phyloP scores from a whole-genome alignment of 2,329 filamentous ascomycete genomes.

The Hypocrella siamensis region DNA sequence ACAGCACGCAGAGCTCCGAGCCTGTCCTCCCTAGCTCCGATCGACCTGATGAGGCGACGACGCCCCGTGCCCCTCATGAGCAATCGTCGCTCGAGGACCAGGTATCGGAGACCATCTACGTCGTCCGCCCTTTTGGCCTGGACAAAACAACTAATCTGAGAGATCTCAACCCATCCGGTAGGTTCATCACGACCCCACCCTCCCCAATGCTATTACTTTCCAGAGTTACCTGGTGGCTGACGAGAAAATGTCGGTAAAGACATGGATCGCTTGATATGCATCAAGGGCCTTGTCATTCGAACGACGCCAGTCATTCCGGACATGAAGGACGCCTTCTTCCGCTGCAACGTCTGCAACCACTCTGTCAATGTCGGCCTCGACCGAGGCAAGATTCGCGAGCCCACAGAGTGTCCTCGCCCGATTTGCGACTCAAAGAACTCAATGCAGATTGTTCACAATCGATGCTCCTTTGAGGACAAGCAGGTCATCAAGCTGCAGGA shows the following conservation, averaged over 20 bases:
- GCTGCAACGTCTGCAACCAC: slow-evolving; percentile 84
- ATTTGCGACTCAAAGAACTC: slow-evolving; percentile 79
- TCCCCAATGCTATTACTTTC: not conserved
- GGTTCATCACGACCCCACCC: slow-evolving; percentile 7
- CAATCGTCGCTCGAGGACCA: slow-evolving; percentile 56
- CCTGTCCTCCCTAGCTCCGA: slow-evolving; percentile 72
- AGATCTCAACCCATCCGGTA: slow-evolving; percentile 78
- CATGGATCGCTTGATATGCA: slow-evolving; percentile 88
- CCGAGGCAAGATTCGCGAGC: slow-evolving; percentile 89
- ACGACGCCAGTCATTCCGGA: slow-evolving; percentile 94
- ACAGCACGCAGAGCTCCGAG: slow-evolving; percentile 49
- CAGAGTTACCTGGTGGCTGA: slow-evolving; percentile 1
- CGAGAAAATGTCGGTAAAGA: slow-evolving; percentile 34
- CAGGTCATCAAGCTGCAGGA: slow-evolving; percentile 98
- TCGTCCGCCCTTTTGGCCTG: slow-evolving; percentile 78
- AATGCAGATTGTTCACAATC: slow-evolving; percentile 96
- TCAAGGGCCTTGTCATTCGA: slow-evolving; percentile 92
- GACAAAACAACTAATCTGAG: slow-evolving; percentile 80
- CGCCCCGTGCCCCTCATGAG: slow-evolving; percentile 23
- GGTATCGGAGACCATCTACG: slow-evolving; percentile 65
- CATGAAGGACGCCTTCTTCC: slow-evolving; percentile 98
- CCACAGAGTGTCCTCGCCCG: slow-evolving; percentile 71
- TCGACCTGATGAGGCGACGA: slow-evolving; percentile 31
- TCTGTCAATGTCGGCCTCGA: slow-evolving; percentile 84
- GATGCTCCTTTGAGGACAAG: slow-evolving; percentile 89